Evolutionary conservation across 2,329 filamentous ascomycete genomes (phyloP).

Genomic region (Alternaria arbusti): DNA sequence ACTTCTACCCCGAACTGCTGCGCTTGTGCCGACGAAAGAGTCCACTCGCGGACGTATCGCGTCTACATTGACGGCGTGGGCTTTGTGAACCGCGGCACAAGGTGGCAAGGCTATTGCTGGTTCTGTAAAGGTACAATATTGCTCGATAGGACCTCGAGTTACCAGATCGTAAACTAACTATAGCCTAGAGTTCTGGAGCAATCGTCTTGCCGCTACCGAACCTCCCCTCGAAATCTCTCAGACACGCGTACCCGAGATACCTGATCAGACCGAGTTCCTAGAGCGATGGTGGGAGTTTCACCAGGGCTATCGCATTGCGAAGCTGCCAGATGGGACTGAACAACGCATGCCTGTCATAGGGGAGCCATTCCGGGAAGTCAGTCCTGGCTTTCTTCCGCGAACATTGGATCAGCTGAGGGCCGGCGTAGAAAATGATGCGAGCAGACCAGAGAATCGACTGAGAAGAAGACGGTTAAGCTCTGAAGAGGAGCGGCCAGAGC

Average conservation of each 20-base stretch:
- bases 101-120: slow-evolving; percentile 61
- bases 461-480: slow-evolving; percentile 27
- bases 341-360: slow-evolving; percentile 54
- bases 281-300: slow-evolving; percentile 58
- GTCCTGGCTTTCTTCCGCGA: slow-evolving; percentile 55
- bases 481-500: slow-evolving; percentile 29
- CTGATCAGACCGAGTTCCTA: slow-evolving; percentile 56
- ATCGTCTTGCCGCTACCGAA: slow-evolving; percentile 52
- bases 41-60: slow-evolving; percentile 52
- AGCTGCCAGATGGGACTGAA: slow-evolving; percentile 51
- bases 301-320: slow-evolving; percentile 53
- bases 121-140: slow-evolving; percentile 52
- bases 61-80: slow-evolving; percentile 60
- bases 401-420: slow-evolving; percentile 54
- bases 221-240: slow-evolving; percentile 50
- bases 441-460: slow-evolving; percentile 39
- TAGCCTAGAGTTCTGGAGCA: slow-evolving; percentile 55
- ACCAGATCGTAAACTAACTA: slow-evolving; percentile 8
- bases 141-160: no score
- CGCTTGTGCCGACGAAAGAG: slow-evolving; percentile 49
- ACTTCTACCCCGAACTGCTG: slow-evolving; percentile 50
- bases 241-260: slow-evolving; percentile 55
- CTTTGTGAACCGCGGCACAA: slow-evolving; percentile 54
- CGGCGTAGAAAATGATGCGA: slow-evolving; percentile 37
- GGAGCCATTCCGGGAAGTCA: slow-evolving; percentile 56